phyloP scores from a whole-genome alignment of 768 basidiomycete genomes.

The Lanmaoa pseudosensibilis region DNA sequence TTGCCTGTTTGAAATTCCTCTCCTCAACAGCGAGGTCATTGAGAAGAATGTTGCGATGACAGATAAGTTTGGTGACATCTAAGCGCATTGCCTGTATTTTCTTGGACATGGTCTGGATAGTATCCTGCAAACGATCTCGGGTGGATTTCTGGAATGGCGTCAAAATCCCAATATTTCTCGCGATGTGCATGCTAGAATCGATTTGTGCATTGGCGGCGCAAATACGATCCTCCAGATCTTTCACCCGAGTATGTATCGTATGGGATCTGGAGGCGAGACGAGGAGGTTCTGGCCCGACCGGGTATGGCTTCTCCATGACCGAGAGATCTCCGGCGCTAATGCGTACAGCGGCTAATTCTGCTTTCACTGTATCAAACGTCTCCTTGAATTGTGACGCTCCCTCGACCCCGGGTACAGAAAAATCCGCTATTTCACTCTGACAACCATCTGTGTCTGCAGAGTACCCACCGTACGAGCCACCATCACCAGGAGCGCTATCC shows the following conservation, averaged over 20 bases:
- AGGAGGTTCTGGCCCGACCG: slow-evolving; percentile 25
- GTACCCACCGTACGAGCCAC: slow-evolving; percentile 25
- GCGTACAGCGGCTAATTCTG: slow-evolving; percentile 65
- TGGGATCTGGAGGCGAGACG: slow-evolving; percentile 49
- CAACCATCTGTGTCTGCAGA: slow-evolving; percentile 33
- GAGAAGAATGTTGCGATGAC: slow-evolving; percentile 73
- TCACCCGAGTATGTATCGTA: slow-evolving; percentile 59
- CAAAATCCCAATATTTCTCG: slow-evolving; percentile 80
- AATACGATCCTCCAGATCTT: slow-evolving; percentile 62
- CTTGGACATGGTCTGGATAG: slow-evolving; percentile 62
- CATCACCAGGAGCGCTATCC: slow-evolving; percentile 31
- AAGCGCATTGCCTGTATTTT: slow-evolving; percentile 67
- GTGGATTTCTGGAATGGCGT: slow-evolving; percentile 87
- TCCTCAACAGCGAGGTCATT: slow-evolving; percentile 75
- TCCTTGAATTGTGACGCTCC: slow-evolving; percentile 71
- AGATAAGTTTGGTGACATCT: slow-evolving; percentile 68
- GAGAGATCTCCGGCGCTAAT: slow-evolving; percentile 33
- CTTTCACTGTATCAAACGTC: slow-evolving; percentile 85
- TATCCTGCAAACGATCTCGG: slow-evolving; percentile 66
- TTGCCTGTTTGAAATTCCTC: slow-evolving; percentile 62
- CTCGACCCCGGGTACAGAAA: slow-evolving; percentile 55
- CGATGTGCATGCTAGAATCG: slow-evolving; percentile 65
- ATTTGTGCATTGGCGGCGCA: slow-evolving; percentile 55
- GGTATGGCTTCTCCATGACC: slow-evolving; percentile 12
- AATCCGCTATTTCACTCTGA: slow-evolving; percentile 20